Evolutionary conservation across 305 asterid species (phyloP), one percentile per base, ranked within the genome.

Genomic region (Euphrasia arctica): DNA sequence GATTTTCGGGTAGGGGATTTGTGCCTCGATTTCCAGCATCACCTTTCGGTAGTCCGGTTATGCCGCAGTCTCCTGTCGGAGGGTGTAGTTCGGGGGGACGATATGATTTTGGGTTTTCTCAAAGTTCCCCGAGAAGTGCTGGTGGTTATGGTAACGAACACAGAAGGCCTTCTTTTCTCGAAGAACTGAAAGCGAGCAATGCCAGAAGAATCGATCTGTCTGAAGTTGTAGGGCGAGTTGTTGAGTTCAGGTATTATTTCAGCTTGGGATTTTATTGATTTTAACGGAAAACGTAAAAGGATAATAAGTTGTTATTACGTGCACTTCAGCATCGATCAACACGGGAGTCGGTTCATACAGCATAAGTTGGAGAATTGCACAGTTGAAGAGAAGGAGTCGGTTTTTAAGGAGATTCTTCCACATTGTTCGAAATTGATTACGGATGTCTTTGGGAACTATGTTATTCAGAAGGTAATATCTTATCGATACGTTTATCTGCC

Each of bases 391-490:
- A 90, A 85, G 78, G 86, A 74, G 29, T 77, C 81, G 45, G 91
- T 90, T 68, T 85, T 90, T 61, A 71, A 73, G 52, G 97, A 90
- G 81, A 79, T 90, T 76, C 83, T 83, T 67, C 95, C 92, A 4
- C 90, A 84, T 82, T 92, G 91, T 74, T 69, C 91, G 18, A 87
- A 77, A 71, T 70, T 90, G 72, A 85, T 88, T 69, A 85, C 93
- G 4, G 97, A 90, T 71, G 96, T 90, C 70, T 90, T 88, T 60
- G 97, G 97, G 39, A 90, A 90, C 75, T 90, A 90, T 81, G 97
- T 90, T 58, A 84, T 90, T 71, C 97, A 90, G 79, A 90, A 90
- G 97, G 97, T 88, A 67, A 47, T 18, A 18, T 18, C 50, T 43
- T 58, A 67, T 65, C 13, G 54, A 65, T 62, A 51, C 63, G 51